Base-by-base conservation (phyloP, 2,329 filamentous ascomycete genomes). In the Alternaria brassicae region DNA sequence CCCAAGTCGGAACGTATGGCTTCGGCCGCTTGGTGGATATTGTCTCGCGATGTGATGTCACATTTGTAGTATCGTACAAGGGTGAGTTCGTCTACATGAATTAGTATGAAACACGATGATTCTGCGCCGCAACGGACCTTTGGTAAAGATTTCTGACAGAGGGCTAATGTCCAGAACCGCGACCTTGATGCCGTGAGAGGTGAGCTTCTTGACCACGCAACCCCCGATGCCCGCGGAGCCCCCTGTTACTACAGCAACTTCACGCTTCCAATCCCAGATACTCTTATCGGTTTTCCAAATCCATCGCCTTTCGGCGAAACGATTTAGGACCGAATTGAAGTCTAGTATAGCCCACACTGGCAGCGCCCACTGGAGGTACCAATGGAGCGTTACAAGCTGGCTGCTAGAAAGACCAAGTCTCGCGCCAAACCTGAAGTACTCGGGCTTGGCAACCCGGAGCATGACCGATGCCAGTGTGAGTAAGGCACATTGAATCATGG, bases 271-370 rank as follows among this genome's bases (percentile, higher is more conserved):
- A 13, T 71, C 47, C 75, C 76, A 77, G 2, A 40, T 44, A 27
- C 54, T 67, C 48, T 67, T 69, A 48, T 75, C 71, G 39, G 68
- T 65, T 17, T 54, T 70, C 62, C 78, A 73, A 7, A 72, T 60
- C 77, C 79, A 82, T 58, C 78, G 77, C 67, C 81, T 76, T 49
- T 72, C 67, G 6, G 76, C 75, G 70, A 70, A 74, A 19, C 61
- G 60, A 55, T 71, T 77, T 13, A 77, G 60, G 9, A 63, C 19
- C 6, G 64, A 63, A 50, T 78, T 77, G 25, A 66, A 39, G 39
- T 75, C 70, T 13, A 62, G 36, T 19, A 72, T 21, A 12, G 74
- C 59, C 52, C 61, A 68, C 17, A 71, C 21, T 1, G 66, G 68
- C 40, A 74, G 48, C 15, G 63, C 45, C 69, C 68, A 76, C 54